Evolutionary conservation across 352 stramenopile genomes (phyloP).

Genomic region (Saprolegnia parasitica): DNA sequence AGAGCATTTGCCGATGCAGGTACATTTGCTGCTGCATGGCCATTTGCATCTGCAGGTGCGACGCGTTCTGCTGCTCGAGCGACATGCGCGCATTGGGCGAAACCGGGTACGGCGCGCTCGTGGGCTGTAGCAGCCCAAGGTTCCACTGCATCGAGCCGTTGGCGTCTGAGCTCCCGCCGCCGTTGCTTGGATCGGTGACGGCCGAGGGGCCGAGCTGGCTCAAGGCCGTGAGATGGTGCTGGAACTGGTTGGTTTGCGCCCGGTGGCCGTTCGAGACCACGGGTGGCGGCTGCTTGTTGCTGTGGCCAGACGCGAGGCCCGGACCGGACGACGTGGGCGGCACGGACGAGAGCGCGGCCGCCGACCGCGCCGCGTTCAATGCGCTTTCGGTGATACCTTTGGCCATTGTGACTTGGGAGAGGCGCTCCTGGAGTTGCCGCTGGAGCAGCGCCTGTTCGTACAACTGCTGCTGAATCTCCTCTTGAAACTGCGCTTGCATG

Average conservation of each 20-base stretch:
- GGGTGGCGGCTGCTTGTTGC: neutral
- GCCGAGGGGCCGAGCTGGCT: conserved; percentile 1
- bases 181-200: too few relatives aligned
- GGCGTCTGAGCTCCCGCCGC: neutral
- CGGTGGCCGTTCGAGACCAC: neutral
- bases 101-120: neutral
- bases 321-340: too few relatives aligned
- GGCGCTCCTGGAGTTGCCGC: conserved; percentile 21
- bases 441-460: conserved; percentile 27
- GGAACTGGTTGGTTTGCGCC: conserved; percentile 13
- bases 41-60: conserved; percentile 78
- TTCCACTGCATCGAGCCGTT: neutral
- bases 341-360: neutral
- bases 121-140: neutral
- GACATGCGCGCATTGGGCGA: conserved; percentile 11
- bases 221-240: conserved; percentile 14
- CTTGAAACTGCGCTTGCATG: conserved; percentile 28
- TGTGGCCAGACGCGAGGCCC: neutral
- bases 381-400: conserved; percentile 23
- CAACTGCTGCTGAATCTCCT: conserved; percentile 28
- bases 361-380: neutral
- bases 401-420: conserved; percentile 23
- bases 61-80: conserved; percentile 31
- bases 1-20: conserved; percentile 82
- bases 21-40: conserved; percentile 87